These are phyloP conservation scores for Aspergillus amoenus DNA, from an alignment of 2,329 filamentous ascomycete species.

Conservation along the genomic window DNA sequence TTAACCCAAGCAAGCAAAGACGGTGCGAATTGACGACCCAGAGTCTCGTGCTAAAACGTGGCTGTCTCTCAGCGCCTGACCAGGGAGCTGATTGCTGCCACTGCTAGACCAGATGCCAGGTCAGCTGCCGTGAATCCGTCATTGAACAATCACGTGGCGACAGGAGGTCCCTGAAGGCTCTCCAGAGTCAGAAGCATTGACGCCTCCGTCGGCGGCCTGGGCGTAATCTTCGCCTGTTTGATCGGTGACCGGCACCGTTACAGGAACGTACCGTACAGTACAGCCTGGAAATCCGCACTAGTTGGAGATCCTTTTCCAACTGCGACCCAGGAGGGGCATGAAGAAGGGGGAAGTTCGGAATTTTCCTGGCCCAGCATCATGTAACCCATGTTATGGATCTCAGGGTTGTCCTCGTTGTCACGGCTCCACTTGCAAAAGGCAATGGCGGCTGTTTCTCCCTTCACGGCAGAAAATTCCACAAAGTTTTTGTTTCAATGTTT, in stretches of 20 bases:
- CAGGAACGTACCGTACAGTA: constrained; percentile 20
- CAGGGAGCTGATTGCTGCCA: background rate
- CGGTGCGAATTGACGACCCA: background rate
- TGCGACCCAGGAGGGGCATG: constrained; percentile 14
- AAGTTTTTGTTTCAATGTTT: background rate
- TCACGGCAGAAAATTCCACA: background rate
- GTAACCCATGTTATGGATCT: too few relatives aligned
- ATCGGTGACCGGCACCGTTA: constrained; percentile 19
- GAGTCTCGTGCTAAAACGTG: background rate
- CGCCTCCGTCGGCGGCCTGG: constrained; percentile 16
- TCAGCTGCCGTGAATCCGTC: constrained; percentile 22
- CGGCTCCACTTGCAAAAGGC: too few relatives aligned
- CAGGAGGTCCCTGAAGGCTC: constrained; percentile 10
- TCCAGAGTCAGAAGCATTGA: background rate
- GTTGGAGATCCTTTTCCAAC: constrained; percentile 25
- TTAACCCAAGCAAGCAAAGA: background rate
- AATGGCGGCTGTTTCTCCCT: background rate
- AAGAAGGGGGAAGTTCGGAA: background rate
- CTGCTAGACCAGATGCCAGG: constrained; percentile 9
- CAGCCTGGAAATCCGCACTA: constrained; percentile 19
- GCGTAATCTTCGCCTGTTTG: constrained; percentile 11
- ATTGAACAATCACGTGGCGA: constrained; percentile 32
- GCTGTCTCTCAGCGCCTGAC: background rate
- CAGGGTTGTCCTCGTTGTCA: too few relatives aligned
- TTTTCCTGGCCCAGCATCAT: background rate